Evolutionary conservation across 306 rosid species (phyloP).

Genomic region (Psophocarpus tetragonolobus): DNA sequence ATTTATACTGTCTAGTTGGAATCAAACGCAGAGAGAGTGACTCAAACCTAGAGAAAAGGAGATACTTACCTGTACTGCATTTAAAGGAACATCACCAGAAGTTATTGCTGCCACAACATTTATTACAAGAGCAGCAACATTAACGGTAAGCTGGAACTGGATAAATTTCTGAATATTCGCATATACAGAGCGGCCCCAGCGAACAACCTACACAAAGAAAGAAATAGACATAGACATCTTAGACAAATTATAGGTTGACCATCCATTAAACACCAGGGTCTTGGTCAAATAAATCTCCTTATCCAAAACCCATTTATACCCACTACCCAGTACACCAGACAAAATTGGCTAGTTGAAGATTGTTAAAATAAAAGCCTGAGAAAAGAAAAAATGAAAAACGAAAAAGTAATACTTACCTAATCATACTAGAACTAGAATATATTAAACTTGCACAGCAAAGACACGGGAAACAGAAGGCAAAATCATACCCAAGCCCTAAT

Average conservation of each 20-base stretch:
- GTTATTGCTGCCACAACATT: conserved; percentile 92
- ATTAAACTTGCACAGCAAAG: background rate
- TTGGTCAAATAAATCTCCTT: conserved; percentile 25
- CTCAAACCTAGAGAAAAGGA: conserved; percentile 11
- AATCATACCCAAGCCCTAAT: conserved; percentile 18
- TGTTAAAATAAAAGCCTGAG: background rate
- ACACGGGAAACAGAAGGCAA: background rate
- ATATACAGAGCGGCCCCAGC: conserved; percentile 99
- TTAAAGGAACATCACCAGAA: conserved; percentile 83
- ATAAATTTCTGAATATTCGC: conserved; percentile 98
- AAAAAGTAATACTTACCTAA: conserved; percentile 13
- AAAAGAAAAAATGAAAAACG: conserved; percentile 11
- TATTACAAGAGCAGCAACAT: conserved; percentile 94
- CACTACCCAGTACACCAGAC: background rate
- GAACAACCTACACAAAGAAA: conserved; percentile 72
- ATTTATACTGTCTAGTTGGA: too few species aligned
- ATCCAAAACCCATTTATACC: background rate
- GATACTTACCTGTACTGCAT: conserved; percentile 79
- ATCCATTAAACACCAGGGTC: conserved; percentile 10
- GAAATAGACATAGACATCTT: conserved; percentile 20
- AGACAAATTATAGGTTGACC: conserved; percentile 22
- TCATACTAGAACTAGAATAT: too few species aligned
- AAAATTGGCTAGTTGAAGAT: conserved; percentile 26
- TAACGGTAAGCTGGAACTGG: conserved; percentile 97
- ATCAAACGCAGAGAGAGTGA: conserved; percentile 10